Evolutionary conservation across 495 filamentous ascomycete species (phyloP).

Genomic region (Tuber melanosporum): DNA sequence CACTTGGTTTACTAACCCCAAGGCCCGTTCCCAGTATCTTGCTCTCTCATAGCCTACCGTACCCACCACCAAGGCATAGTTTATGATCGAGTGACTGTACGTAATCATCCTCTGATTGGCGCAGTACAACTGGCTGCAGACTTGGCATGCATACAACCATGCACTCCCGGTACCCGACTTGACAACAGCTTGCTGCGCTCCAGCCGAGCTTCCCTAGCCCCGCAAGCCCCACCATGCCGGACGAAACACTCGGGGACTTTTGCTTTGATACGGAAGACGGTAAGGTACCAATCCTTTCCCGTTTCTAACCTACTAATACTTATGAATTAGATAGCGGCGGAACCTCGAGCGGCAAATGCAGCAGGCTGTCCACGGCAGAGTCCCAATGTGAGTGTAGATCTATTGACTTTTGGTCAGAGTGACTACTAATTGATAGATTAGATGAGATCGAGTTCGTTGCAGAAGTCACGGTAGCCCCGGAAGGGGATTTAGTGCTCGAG

Average conservation of each 20-base stretch:
- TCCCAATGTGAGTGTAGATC: neutral
- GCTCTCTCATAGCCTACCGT: neutral
- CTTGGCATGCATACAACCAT: neutral
- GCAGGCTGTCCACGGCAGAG: neutral
- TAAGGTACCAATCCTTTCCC: neutral
- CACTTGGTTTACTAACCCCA: neutral
- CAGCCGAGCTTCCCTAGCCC: neutral
- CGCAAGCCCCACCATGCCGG: neutral
- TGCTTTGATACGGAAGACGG: neutral
- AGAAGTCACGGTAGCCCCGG: constrained; percentile 4
- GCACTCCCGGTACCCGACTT: neutral
- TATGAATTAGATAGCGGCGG: neutral
- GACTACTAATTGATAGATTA: neutral
- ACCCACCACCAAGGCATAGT: neutral
- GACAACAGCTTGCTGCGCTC: neutral
- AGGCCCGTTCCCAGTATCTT: neutral
- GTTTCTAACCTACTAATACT: neutral
- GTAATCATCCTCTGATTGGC: neutral
- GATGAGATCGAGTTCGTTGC: neutral
- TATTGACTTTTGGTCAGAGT: neutral
- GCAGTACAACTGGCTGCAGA: neutral
- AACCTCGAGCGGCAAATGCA: neutral
- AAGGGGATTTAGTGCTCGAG: constrained; percentile 29
- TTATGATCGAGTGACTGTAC: neutral
- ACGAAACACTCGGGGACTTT: neutral